Conservation (phyloP, 768 basidiomycete species). For the Rhodosporidiobolus sp. region DNA sequence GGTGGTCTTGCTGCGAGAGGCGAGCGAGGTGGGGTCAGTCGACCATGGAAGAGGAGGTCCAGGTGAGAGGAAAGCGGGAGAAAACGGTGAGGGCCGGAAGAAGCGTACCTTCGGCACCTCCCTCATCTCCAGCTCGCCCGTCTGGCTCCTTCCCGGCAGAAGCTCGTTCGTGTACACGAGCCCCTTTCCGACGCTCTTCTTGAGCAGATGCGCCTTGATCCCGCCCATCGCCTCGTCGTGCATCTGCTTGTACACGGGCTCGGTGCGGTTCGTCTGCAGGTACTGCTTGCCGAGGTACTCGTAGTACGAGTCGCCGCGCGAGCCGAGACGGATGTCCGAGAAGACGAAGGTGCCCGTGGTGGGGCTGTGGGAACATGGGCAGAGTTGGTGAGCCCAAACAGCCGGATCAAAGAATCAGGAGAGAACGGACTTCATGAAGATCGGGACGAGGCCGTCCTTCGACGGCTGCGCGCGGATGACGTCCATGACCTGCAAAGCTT, state of each 20-base stretch:
- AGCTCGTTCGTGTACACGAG: slow-evolving; percentile 81
- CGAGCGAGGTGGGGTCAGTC: not conserved
- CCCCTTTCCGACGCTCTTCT: slow-evolving; percentile 57
- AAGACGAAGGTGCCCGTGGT: slow-evolving; percentile 58
- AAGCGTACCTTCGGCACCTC: slow-evolving; percentile 10
- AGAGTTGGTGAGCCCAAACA: not conserved
- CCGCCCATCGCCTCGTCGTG: slow-evolving; percentile 81
- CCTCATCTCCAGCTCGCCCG: slow-evolving; percentile 31
- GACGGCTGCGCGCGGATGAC: slow-evolving; percentile 63
- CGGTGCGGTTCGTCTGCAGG: slow-evolving; percentile 68
- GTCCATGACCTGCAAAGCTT: slow-evolving; percentile 59
- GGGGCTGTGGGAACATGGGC: slow-evolving; percentile 50
- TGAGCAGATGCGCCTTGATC: slow-evolving; percentile 70
- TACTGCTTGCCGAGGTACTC: slow-evolving; percentile 69
- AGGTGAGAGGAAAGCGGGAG: not conserved
- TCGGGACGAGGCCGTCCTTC: slow-evolving; percentile 73
- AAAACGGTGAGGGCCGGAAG: not conserved
- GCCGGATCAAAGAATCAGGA: not conserved
- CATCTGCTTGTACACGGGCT: slow-evolving; percentile 79
- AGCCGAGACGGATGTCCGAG: slow-evolving; percentile 80
- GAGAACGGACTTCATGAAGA: slow-evolving; percentile 69
- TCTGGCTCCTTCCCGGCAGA: slow-evolving; percentile 56
- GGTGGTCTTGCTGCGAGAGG: slow-evolving; percentile 78
- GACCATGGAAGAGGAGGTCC: not conserved
- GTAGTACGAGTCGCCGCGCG: slow-evolving; percentile 89